Conservation (phyloP, 179 eudicot species). For the Silene noctiflora region DNA sequence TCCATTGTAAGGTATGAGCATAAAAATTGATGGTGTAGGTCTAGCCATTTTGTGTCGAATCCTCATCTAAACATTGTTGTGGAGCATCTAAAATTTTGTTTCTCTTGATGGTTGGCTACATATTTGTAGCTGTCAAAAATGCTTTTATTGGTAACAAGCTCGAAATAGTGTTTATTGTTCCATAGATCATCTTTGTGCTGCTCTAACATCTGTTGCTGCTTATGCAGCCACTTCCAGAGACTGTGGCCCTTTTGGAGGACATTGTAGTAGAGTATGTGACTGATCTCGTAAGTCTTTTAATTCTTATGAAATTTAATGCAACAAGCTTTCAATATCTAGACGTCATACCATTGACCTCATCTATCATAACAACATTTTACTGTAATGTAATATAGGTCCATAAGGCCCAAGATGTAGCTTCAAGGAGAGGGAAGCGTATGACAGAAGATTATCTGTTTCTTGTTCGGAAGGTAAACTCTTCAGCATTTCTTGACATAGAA, state of each 20-base stretch:
- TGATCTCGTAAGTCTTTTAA: slow-evolving; percentile 57
- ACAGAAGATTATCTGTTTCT: slow-evolving; percentile 88
- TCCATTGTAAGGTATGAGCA: not conserved
- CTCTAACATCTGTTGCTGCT: slow-evolving; percentile 21
- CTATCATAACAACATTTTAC: not conserved
- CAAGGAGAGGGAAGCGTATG: slow-evolving; percentile 84
- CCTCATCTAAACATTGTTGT: slow-evolving; percentile 52
- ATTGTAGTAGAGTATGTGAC: slow-evolving; percentile 95
- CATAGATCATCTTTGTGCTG: not conserved
- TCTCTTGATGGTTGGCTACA: not conserved
- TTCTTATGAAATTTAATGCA: not conserved
- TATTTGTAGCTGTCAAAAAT: not conserved
- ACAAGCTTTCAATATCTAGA: not conserved
- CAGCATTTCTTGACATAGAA: not conserved
- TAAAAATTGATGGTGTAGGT: not conserved
- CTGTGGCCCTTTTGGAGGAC: slow-evolving; percentile 90
- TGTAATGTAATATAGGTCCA: slow-evolving; percentile 51
- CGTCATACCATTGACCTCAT: slow-evolving; percentile 2
- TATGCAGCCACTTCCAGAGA: slow-evolving; percentile 88
- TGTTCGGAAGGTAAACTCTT: slow-evolving; percentile 64
- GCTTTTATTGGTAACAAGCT: not conserved
- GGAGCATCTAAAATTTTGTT: slow-evolving; percentile 44
- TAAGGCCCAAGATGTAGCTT: slow-evolving; percentile 83
- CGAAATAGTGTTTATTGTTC: not conserved
- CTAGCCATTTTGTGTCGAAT: slow-evolving; percentile 54